Evolutionary conservation across 1,284 basidiomycete species (phyloP).

Genomic region (Austroboletus novae-zelandiae): DNA sequence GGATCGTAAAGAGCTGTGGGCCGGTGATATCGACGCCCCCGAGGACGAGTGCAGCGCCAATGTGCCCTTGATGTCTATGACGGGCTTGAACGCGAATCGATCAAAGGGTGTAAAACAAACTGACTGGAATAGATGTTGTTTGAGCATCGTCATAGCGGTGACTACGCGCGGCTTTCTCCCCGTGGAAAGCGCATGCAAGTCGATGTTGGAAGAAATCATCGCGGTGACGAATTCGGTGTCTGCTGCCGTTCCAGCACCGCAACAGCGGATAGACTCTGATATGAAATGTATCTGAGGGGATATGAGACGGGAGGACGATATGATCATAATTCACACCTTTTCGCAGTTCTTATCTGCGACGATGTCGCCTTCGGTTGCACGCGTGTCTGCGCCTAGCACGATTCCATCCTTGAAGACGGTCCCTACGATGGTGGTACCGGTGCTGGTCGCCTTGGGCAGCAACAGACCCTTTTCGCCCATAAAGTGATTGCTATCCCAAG

Average conservation of each 20-base stretch:
- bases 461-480: conserved; percentile 67
- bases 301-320: not conserved
- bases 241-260: conserved; percentile 97
- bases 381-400: conserved; percentile 94
- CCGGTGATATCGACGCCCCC: conserved; percentile 94
- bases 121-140: conserved; percentile 67
- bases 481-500: conserved; percentile 63
- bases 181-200: conserved; percentile 82
- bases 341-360: conserved; percentile 99
- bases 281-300: conserved; percentile 91
- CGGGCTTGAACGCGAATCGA: not conserved
- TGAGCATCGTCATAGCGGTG: conserved; percentile 98
- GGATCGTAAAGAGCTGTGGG: conserved; percentile 93
- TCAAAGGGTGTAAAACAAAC: conserved; percentile 16
- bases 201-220: conserved; percentile 91
- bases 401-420: conserved; percentile 93
- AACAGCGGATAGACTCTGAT: conserved; percentile 92
- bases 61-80: conserved; percentile 84
- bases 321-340: conserved; percentile 59
- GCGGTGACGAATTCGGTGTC: conserved; percentile 97
- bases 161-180: conserved; percentile 88
- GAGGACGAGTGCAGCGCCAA: conserved; percentile 96
- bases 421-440: conserved; percentile 98
- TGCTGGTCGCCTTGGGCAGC: conserved; percentile 84
- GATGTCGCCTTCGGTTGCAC: conserved; percentile 92